Evolutionary conservation across 768 basidiomycete species (phyloP).

Genomic region (Lentinula lateritia): DNA sequence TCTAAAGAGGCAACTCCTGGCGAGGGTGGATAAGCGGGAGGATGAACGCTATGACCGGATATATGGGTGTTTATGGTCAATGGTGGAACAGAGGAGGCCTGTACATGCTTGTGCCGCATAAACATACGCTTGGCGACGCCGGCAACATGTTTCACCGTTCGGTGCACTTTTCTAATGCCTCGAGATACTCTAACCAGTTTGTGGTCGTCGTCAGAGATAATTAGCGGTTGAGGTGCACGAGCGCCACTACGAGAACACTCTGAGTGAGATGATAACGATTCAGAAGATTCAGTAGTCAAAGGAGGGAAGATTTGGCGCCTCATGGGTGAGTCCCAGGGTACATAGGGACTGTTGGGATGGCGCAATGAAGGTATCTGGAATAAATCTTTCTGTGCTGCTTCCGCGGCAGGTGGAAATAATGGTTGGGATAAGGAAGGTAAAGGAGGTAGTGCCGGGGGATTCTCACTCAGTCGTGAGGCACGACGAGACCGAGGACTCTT

Average conservation of each 20-base stretch:
- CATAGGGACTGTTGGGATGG: slow-evolving; percentile 53
- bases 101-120: neutral
- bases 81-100: neutral
- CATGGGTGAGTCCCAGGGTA: slow-evolving; percentile 40
- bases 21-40: slow-evolving; percentile 12
- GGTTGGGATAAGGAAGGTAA: slow-evolving; percentile 31
- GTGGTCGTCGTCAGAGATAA: slow-evolving; percentile 12
- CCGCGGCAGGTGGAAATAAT: slow-evolving; percentile 27
- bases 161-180: slow-evolving; percentile 25
- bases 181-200: slow-evolving; percentile 20
- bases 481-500: neutral
- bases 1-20: slow-evolving; percentile 20
- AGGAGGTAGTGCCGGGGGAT: slow-evolving; percentile 28
- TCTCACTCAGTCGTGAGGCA: slow-evolving; percentile 16
- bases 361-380: slow-evolving; percentile 29
- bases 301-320: slow-evolving; percentile 39
- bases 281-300: slow-evolving; percentile 27
- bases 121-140: slow-evolving; percentile 17
- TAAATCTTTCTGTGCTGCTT: slow-evolving; percentile 12
- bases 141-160: slow-evolving; percentile 20
- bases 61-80: slow-evolving; percentile 5
- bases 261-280: slow-evolving; percentile 17
- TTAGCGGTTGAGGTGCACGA: slow-evolving; percentile 32
- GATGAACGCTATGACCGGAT: slow-evolving; percentile 11
- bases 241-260: slow-evolving; percentile 30